Base-by-base conservation (phyloP, 768 basidiomycete species). In the Boletus tylopilopsis region DNA sequence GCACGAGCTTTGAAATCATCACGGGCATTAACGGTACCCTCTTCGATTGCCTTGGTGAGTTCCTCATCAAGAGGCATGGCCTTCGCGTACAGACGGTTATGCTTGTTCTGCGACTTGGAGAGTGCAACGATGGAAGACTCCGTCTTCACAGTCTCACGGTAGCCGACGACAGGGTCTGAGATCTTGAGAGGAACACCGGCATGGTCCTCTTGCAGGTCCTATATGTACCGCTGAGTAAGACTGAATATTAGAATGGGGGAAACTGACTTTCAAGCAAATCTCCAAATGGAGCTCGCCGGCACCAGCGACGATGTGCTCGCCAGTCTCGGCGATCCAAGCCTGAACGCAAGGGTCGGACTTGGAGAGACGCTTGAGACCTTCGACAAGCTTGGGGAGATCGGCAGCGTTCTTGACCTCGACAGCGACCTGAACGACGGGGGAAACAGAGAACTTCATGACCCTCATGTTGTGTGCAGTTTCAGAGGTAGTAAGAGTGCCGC, bases 391-490 rank as follows among this genome's bases (percentile, higher is more conserved):
- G 67, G 96, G 96, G 40, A 99, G 81, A 81, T 99, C 96, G 51
- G 91, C 83, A 50, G 96, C 93, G 72, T 98, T 99, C 87, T 98
- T 98, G 73, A 98, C 96, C 73, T 99, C 96, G 62, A 99, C 96
- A 58, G 96, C 92, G 66, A 98, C 93, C 70, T 85, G 96, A 38
- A 99, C 96, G 78, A 99, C 96, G 60, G 96, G 96, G 25, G 96
- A 98, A 49, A 99, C 96, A 71, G 94, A 98, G 83, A 97, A 97
- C 76, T 89, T 92, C 96, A 99, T 99, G 73, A 99, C 94, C 77
- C 78, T 92, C 94, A 99, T 96, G 81, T 99, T 99, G 81, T 99
- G 96, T 44, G 96, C 96, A 45, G 94, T 96, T 76, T 98, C 96
- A 42, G 93, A 93, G 53, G 90, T 84, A 53, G 96, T 99, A 66